phyloP scores from a whole-genome alignment of 305 asterid species.

The Fraxinus velutina region DNA sequence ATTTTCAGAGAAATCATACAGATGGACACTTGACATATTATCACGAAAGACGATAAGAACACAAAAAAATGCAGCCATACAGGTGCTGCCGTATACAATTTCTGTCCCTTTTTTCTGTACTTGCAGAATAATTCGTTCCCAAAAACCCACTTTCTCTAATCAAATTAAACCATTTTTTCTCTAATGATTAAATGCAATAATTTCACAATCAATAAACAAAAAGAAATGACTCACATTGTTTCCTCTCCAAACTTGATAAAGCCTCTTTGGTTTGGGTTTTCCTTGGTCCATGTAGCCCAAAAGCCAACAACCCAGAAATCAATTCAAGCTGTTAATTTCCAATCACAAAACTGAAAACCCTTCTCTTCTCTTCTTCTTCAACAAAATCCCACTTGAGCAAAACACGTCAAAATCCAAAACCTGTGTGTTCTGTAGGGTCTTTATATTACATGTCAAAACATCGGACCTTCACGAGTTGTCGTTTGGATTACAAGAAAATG shows the following conservation, averaged over 20 bases:
- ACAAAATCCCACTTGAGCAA: not conserved
- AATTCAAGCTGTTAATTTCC: not conserved
- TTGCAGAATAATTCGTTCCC: not conserved
- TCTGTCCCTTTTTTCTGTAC: not conserved
- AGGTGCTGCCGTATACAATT: not conserved
- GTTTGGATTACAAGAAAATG: not conserved
- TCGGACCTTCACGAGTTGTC: not conserved
- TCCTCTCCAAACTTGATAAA: constrained; percentile 73
- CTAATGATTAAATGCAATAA: not conserved
- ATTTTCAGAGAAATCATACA: not conserved
- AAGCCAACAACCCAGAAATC: not conserved
- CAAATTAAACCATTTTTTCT: not conserved
- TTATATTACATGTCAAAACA: not conserved
- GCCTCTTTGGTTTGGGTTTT: constrained; percentile 40
- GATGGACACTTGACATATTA: not conserved
- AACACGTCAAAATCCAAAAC: constrained; percentile 10
- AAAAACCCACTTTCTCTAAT: not conserved
- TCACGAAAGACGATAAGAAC: not conserved
- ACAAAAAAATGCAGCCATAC: not conserved
- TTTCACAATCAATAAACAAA: not conserved
- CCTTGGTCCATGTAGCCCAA: constrained; percentile 33
- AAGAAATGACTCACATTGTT: constrained; percentile 52
- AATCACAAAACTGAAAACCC: constrained; percentile 13
- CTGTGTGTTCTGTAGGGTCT: constrained; percentile 7
- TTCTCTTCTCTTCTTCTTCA: constrained; percentile 2